Conservation (phyloP, 2,329 filamentous ascomycete species). For the Colletotrichum musae region DNA sequence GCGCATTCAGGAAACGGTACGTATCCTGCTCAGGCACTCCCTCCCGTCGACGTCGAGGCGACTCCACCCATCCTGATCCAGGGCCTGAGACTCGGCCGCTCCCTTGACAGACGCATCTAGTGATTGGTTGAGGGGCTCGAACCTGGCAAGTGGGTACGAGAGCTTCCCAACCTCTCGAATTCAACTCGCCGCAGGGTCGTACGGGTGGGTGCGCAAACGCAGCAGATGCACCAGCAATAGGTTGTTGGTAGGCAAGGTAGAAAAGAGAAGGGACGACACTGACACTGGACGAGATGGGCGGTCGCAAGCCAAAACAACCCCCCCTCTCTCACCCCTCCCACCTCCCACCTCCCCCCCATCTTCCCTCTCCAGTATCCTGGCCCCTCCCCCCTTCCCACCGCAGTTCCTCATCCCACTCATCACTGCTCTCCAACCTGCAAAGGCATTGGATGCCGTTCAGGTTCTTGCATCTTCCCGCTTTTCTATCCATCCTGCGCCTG, state of each 20-base stretch:
- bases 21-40: background rate
- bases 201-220: slow-evolving; percentile 31
- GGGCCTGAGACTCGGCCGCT: slow-evolving; percentile 29
- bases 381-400: slow-evolving; percentile 4
- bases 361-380: background rate
- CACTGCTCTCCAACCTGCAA: background rate
- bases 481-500: slow-evolving; percentile 15
- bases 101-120: background rate
- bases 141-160: slow-evolving; percentile 38
- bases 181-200: slow-evolving; percentile 39
- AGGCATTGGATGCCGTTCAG: slow-evolving; percentile 28
- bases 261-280: slow-evolving; percentile 10
- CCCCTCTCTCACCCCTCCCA: background rate
- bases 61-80: slow-evolving; percentile 26
- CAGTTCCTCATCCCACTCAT: background rate
- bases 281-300: background rate
- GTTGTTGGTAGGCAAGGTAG: background rate
- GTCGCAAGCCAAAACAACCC: background rate
- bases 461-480: slow-evolving; percentile 36
- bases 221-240: slow-evolving; percentile 11
- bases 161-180: slow-evolving; percentile 54
- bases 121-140: slow-evolving; percentile 35
- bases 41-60: background rate
- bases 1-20: background rate
- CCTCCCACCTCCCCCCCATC: background rate